A percentile compares a stretch with the other conserved stretches of the same genome.
Conservation (phyloP, 1,139 yeast species). For the Blastobotrys proliferans region DNA sequence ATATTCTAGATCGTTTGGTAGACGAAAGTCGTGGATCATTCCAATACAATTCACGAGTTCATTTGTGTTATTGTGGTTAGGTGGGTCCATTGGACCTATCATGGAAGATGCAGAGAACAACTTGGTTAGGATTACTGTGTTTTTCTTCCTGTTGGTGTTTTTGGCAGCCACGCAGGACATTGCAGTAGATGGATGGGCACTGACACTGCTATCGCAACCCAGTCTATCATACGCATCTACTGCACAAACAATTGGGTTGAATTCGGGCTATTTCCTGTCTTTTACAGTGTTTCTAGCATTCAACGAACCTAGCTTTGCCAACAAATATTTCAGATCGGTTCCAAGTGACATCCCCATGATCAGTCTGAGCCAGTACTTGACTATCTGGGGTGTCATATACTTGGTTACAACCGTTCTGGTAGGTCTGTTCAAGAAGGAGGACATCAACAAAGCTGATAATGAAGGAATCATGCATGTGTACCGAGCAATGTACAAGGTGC, state of each 20-base stretch:
- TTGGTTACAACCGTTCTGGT: constrained; percentile 62
- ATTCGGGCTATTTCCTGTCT: constrained; percentile 86
- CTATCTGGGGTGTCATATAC: constrained; percentile 73
- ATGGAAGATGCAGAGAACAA: constrained; percentile 55
- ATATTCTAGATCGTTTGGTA: constrained; percentile 62
- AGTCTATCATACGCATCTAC: constrained; percentile 93
- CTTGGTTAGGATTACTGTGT: constrained; percentile 50
- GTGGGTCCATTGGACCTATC: constrained; percentile 49
- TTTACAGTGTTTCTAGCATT: constrained; percentile 89
- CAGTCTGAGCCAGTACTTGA: constrained; percentile 68
- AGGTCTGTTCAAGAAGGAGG: constrained; percentile 43
- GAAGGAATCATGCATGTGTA: constrained; percentile 51
- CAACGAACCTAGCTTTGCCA: constrained; percentile 89
- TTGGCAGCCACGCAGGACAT: constrained; percentile 97
- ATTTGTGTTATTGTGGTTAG: constrained; percentile 57
- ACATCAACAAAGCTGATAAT: constrained; percentile 39
- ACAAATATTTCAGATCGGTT: constrained; percentile 62
- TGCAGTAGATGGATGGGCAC: constrained; percentile 99
- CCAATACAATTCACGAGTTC: constrained; percentile 85
- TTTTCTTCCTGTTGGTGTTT: constrained; percentile 73
- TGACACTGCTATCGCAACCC: constrained; percentile 73
- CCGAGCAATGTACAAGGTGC: constrained; percentile 67
- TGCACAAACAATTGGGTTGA: constrained; percentile 93
- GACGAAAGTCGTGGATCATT: constrained; percentile 90
- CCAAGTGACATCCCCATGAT: constrained; percentile 67